Evolutionary conservation across 2,329 filamentous ascomycete species (phyloP).

Genomic region (Neurospora sp.): DNA sequence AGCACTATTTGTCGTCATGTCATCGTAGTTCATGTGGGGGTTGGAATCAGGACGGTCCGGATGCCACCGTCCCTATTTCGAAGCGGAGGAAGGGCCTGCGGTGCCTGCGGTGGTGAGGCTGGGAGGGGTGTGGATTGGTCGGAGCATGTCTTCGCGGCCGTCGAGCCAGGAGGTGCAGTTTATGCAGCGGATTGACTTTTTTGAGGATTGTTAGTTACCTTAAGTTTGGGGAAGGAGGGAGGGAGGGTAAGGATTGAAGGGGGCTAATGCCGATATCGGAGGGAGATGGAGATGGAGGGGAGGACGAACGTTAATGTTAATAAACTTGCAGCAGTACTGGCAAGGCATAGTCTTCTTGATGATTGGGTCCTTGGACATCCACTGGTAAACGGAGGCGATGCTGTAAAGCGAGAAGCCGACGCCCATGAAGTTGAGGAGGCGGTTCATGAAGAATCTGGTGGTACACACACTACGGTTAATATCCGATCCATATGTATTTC

Average conservation of each 20-base stretch:
- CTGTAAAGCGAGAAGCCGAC: slow-evolving; percentile 57
- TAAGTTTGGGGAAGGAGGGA: neutral
- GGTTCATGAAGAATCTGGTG: slow-evolving; percentile 49
- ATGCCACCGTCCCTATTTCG: neutral
- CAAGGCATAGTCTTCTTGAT: slow-evolving; percentile 64
- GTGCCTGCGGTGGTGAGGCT: neutral
- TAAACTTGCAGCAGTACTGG: slow-evolving; percentile 54
- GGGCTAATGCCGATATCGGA: neutral
- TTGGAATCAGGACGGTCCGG: neutral
- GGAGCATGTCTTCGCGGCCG: slow-evolving; percentile 32
- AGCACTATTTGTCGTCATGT: neutral
- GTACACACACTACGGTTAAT: neutral
- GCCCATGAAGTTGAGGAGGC: slow-evolving; percentile 55
- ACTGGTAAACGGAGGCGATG: slow-evolving; percentile 53
- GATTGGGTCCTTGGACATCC: slow-evolving; percentile 52
- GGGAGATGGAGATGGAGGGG: neutral
- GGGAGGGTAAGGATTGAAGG: neutral
- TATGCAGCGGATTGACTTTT: slow-evolving; percentile 34
- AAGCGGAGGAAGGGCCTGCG: neutral
- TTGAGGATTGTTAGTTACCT: neutral
- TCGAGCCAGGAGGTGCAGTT: slow-evolving; percentile 44
- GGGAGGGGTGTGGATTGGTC: neutral
- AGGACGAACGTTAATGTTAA: slow-evolving; percentile 49
- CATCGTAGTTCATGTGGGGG: neutral
- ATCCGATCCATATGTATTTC: neutral